Percentiles rank a stretch among this genome's conserved stretches.
Conservation (phyloP, 805 yeast genomes). For the Nakazawaea ambrosiae region DNA sequence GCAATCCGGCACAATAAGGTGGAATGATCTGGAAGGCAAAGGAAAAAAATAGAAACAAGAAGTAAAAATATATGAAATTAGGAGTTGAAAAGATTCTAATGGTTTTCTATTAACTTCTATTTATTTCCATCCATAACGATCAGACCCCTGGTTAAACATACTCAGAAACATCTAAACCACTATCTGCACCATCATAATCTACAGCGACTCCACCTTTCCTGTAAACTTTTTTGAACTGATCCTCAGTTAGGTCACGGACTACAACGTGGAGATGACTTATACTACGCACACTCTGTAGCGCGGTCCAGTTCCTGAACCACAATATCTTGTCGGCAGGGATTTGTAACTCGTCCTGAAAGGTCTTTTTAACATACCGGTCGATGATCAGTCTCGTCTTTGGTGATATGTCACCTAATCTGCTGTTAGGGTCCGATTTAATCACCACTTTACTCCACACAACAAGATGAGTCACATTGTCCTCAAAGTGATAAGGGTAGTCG, state of each 20-base stretch:
- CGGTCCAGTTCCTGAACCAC: slow-evolving; percentile 73
- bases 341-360: slow-evolving; percentile 40
- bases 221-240: slow-evolving; percentile 6
- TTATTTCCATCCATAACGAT: no score
- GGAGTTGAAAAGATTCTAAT: no score
- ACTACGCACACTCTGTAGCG: slow-evolving; percentile 58
- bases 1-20: no score
- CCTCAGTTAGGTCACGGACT: slow-evolving; percentile 31
- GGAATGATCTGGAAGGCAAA: no score
- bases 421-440: slow-evolving; percentile 43
- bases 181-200: slow-evolving; percentile 3
- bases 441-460: slow-evolving; percentile 62
- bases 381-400: slow-evolving; percentile 32
- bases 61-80: no score
- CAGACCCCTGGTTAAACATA: slow-evolving; percentile 1
- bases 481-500: slow-evolving; percentile 64
- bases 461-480: slow-evolving; percentile 43
- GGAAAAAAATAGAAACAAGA: no score
- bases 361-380: slow-evolving; percentile 36
- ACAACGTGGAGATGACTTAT: slow-evolving; percentile 69
- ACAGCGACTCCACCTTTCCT: slow-evolving; percentile 7
- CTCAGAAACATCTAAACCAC: slow-evolving; percentile 2
- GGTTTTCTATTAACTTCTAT: no score
- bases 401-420: slow-evolving; percentile 46
- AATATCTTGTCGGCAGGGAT: slow-evolving; percentile 30